Base-by-base conservation (phyloP, 2,329 filamentous ascomycete genomes). In the Xylaria digitata region DNA sequence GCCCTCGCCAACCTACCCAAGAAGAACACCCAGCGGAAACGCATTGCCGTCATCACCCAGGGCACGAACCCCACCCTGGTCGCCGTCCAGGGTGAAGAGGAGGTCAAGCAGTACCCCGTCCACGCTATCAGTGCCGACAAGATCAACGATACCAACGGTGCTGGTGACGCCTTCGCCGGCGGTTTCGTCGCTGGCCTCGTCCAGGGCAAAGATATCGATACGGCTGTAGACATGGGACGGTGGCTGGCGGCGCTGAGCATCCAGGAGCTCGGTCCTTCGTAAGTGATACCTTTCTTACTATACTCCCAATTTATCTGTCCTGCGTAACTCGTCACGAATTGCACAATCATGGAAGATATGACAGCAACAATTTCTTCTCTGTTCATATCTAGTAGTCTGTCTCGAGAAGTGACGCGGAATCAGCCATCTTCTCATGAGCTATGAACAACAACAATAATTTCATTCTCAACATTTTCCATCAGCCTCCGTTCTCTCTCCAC, bases 121-220 rank as follows among this genome's bases (percentile, higher is more conserved):
- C 93, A 92, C 79, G 85, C 88, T 74, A 95, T 99, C 75, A 85
- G 88, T 72, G 84, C 87, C 79, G 86, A 88, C 57, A 84, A 92
- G 82, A 98, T 99, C 82, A 92, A 92, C 81, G 96, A 99, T 83
- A 98, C 95, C 80, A 98, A 95, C 79, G 96, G 96, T 78, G 96
- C 96, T 69, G 96, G 94, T 79, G 96, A 99, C 79, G 95, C 96
- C 60, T 99, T 99, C 77, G 95, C 96, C 66, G 96, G 94, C 78
- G 96, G 96, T 71, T 94, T 99, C 82, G 86, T 93, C 63, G 96
- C 96, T 60, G 96, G 94, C 78, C 85, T 98, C 71, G 90, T 97
- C 69, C 86, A 95, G 81, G 93, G 92, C 80, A 92, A 96, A 84
- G 79, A 88, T 61, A 86, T 99, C 57, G 90, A 92, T 75, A 88